Evolutionary conservation across 305 asterid genomes (phyloP).

Genomic region (Salvia sclarea): DNA sequence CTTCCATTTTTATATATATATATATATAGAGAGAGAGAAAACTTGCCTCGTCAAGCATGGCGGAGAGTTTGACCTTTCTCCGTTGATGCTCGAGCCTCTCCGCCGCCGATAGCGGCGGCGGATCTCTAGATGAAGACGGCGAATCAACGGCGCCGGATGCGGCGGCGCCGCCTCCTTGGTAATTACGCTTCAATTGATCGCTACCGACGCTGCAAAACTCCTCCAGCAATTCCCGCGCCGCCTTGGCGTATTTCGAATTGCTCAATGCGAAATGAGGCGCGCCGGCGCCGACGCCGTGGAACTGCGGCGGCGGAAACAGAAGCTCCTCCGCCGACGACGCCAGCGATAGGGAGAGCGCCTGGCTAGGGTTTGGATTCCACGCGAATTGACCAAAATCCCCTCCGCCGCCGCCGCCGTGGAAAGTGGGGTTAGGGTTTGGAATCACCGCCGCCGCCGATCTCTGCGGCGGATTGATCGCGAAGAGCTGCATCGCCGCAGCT

Average conservation of each 20-base stretch:
- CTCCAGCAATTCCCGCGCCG: slow-evolving; percentile 76
- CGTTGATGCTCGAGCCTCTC: slow-evolving; percentile 87
- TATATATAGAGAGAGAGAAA: neutral
- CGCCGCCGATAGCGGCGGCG: slow-evolving; percentile 64
- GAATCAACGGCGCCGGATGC: slow-evolving; percentile 38
- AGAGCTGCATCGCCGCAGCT: slow-evolving; percentile 96
- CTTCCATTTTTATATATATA: slow-evolving; percentile 32
- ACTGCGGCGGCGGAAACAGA: slow-evolving; percentile 47
- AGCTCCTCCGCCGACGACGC: slow-evolving; percentile 79
- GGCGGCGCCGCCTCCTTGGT: slow-evolving; percentile 39
- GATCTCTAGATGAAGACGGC: slow-evolving; percentile 53
- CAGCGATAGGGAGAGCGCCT: slow-evolving; percentile 74
- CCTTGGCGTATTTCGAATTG: slow-evolving; percentile 59
- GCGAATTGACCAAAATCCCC: slow-evolving; percentile 62
- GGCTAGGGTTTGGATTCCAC: slow-evolving; percentile 63
- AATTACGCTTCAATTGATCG: slow-evolving; percentile 62
- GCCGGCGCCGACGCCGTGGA: slow-evolving; percentile 41
- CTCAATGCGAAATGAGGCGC: slow-evolving; percentile 58
- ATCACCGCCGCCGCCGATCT: slow-evolving; percentile 61
- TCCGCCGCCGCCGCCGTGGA: slow-evolving; percentile 22
- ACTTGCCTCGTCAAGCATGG: slow-evolving; percentile 93
- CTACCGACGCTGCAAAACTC: slow-evolving; percentile 93
- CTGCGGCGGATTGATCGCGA: slow-evolving; percentile 74
- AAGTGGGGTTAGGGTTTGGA: slow-evolving; percentile 18
- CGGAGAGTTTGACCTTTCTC: slow-evolving; percentile 80